These are phyloP conservation scores for Gonium pectorale DNA, from an alignment of 139 green algal genomes.

Conservation along the genomic window DNA sequence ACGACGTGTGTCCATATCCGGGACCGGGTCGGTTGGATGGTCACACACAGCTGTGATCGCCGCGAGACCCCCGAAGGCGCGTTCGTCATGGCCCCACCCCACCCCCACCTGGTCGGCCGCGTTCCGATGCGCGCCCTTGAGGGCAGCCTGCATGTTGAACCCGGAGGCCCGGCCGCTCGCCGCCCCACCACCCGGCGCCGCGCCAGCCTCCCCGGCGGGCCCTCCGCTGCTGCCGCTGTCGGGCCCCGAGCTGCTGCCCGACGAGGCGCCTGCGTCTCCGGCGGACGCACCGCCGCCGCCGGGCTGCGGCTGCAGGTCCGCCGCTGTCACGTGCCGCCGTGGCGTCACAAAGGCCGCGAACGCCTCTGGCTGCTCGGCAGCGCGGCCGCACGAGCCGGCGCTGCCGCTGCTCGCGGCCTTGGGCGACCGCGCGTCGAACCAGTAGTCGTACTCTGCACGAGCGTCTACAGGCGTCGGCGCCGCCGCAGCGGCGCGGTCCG, in stretches of 20 bases:
- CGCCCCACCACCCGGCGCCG: not conserved
- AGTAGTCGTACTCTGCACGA: constrained; percentile 14
- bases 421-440: constrained; percentile 25
- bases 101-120: constrained; percentile 14
- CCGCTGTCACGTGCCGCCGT: not conserved
- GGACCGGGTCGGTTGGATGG: too few relatives aligned
- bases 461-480: not conserved
- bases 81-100: not conserved
- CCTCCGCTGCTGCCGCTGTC: not conserved
- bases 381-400: not conserved
- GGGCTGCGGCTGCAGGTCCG: constrained; percentile 16
- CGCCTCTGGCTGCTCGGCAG: not conserved
- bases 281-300: not conserved
- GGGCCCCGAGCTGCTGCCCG: too few relatives aligned
- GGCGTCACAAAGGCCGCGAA: constrained; percentile 42
- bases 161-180: not conserved
- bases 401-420: not conserved
- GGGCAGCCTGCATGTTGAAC: constrained; percentile 31
- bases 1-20: too few relatives aligned
- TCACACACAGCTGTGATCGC: not conserved
- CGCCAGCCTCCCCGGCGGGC: not conserved
- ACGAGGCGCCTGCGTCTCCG: not conserved
- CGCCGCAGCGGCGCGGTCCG: not conserved
- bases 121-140: constrained; percentile 30
- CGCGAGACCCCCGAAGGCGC: not conserved